Conservation (phyloP, 2,329 filamentous ascomycete species). For the Phoma sp. region DNA sequence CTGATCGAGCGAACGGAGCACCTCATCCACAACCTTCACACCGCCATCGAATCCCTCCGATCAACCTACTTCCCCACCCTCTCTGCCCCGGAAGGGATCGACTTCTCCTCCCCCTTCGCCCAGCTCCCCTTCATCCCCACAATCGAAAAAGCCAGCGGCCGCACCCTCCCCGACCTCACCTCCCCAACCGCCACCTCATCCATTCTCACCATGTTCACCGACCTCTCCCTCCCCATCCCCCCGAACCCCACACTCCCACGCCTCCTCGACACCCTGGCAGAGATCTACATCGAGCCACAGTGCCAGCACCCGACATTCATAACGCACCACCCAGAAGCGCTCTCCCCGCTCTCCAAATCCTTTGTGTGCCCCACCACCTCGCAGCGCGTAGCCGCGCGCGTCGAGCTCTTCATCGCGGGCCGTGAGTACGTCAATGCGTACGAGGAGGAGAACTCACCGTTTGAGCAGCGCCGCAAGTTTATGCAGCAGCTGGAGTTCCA, state of each 20-base stretch:
- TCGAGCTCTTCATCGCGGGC: slow-evolving; percentile 81
- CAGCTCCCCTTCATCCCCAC: slow-evolving; percentile 82
- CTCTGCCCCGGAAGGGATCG: slow-evolving; percentile 54
- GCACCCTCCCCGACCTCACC: slow-evolving; percentile 64
- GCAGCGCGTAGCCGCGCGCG: slow-evolving; percentile 79
- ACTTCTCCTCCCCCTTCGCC: slow-evolving; percentile 66
- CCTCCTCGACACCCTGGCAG: slow-evolving; percentile 82
- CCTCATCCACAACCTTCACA: slow-evolving; percentile 60
- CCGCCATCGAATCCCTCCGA: slow-evolving; percentile 55
- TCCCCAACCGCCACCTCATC: slow-evolving; percentile 62
- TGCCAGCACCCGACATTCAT: slow-evolving; percentile 82
- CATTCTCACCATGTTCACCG: slow-evolving; percentile 62
- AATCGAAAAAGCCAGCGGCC: slow-evolving; percentile 71
- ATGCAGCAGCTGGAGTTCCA: slow-evolving; percentile 59
- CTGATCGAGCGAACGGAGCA: slow-evolving; percentile 78
- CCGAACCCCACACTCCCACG: slow-evolving; percentile 64
- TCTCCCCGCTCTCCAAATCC: slow-evolving; percentile 90
- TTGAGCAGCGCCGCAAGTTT: slow-evolving; percentile 85
- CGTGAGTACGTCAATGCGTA: slow-evolving; percentile 95
- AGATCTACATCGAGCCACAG: slow-evolving; percentile 77
- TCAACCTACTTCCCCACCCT: slow-evolving; percentile 39
- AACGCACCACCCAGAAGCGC: slow-evolving; percentile 84
- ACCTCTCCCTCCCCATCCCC: slow-evolving; percentile 58
- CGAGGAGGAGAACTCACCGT: slow-evolving; percentile 95
- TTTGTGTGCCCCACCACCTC: slow-evolving; percentile 70